Conservation (phyloP, 352 stramenopile species). For the Phytophthora palmivora region DNA sequence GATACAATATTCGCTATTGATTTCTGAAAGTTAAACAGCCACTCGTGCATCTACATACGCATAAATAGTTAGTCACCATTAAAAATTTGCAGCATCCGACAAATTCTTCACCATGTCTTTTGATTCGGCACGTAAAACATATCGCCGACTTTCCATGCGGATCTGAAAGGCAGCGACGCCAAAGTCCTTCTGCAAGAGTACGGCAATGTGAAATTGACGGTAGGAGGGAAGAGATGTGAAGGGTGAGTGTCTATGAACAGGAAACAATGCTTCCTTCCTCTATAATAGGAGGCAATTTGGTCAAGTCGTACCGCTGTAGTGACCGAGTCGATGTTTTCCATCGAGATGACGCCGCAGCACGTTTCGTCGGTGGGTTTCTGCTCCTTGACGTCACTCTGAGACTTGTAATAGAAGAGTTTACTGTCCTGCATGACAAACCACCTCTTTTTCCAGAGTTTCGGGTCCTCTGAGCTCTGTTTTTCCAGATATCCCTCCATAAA, state of each 20-base stretch:
- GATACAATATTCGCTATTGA: constrained; percentile 90
- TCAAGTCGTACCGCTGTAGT: constrained; percentile 72
- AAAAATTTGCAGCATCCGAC: not conserved
- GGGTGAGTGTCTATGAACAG: constrained; percentile 9
- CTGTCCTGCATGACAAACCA: constrained; percentile 91
- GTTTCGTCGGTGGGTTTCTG: constrained; percentile 62
- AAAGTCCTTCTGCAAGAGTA: constrained; percentile 78
- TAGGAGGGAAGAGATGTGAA: constrained; percentile 8
- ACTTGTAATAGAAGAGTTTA: constrained; percentile 87
- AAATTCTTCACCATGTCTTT: constrained; percentile 73
- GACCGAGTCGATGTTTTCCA: constrained; percentile 86
- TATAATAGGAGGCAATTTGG: constrained; percentile 11
- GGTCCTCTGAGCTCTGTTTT: constrained; percentile 83
- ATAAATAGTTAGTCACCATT: constrained; percentile 8
- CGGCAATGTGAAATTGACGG: no score
- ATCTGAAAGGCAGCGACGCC: constrained; percentile 86
- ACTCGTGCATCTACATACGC: constrained; percentile 86
- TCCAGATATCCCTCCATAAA: constrained; percentile 84
- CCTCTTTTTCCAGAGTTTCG: constrained; percentile 72
- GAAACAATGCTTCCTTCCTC: constrained; percentile 6
- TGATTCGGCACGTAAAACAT: constrained; percentile 79
- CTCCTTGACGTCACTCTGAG: constrained; percentile 58
- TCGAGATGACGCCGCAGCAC: constrained; percentile 78
- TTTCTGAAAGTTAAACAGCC: constrained; percentile 91
- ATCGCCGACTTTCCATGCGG: constrained; percentile 75